Evolutionary conservation across 2,329 filamentous ascomycete genomes (phyloP), one percentile per base, ranked within the genome.

Genomic region (Penicillium frequentans): DNA sequence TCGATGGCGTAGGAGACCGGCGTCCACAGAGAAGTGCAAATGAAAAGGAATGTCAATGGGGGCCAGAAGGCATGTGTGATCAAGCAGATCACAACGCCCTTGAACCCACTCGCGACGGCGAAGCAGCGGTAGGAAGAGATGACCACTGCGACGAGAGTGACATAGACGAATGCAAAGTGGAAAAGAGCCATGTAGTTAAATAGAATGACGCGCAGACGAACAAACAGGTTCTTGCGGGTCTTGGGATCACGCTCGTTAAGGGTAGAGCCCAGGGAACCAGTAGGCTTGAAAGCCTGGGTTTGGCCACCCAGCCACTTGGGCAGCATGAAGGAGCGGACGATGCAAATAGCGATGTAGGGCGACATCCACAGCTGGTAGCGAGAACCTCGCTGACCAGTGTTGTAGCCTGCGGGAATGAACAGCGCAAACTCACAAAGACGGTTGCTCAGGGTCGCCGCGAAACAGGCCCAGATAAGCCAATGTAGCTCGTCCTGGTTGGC

Each of bases 1-100:
- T 82, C 82, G 53, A 87, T 81, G 24, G 84, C 83, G 66, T 88
- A 88, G 1, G 77, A 76, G 46, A 88, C 77, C 0, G 86, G 86
- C 0, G 79, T 84, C 82, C 83, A 86, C 26, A 84, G 73, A 1
- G 82, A 82, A 50, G 75, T 80, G 74, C 79, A 80, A 48, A 82
- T 77, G 65, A 83, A 82, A 44, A 85, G 64, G 72, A 84, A 86
- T 0, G 83, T 81, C 44, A 86, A 64, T 0, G 85, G 85, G 6
- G 84, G 84, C 85, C 85, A 87, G 72, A 82, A 83, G 13, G 83
- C 83, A 67, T 86, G 84, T 0, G 84, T 86, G 42, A 87, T 67
- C 4, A 88, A 73, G 62, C 79, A 80, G 48, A 82, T 66, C 16
- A 85, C 73, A n/a, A 79, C 71, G 10, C 76, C 74, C 60, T 71